Base-by-base conservation (phyloP, 2,329 filamentous ascomycete genomes). In the Talaromyces sp. region DNA sequence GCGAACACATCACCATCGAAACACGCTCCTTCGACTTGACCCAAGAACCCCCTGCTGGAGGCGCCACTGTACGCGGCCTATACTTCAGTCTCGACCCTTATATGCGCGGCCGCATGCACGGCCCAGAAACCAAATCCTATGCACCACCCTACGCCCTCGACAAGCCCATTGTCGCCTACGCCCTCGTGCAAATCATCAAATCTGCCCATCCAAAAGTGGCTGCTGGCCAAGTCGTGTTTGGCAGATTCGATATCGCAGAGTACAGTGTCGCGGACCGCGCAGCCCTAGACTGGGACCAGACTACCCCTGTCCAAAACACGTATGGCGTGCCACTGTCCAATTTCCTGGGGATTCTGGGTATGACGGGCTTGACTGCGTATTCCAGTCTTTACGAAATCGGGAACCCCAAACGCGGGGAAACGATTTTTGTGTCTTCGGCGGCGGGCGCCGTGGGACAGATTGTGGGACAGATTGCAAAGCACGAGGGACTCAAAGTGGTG, bases 81-180 rank as follows among this genome's bases (percentile, higher is more conserved):
- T 91, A 89, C 74, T 81, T 87, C 65, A 92, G 89, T 41, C 88
- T 88, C 77, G 91, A 96, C 74, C 91, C 91, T 2, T 96, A 95
- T 79, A 85, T 90, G 80, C 88, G 92, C 61, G 89, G 88, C 62
- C 84, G 85, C 66, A 92, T 96, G 89, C 87, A 90, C 55, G 75
- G 80, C 46, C 70, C 88, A 7, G 73, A 79, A 35, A 68, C 77
- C 71, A 85, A 88, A 76, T 92, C 89, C 17, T 94, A 91, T 79
- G 73, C 80, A 24, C 80, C 87, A 1, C 75, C 88, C 1, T 91
- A 86, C 69, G 70, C 80, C 12, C 73, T 90, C 52, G 80, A 81
- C 71, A 74, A 83, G 66, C 84, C 90, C 64, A 83, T 96, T 62
- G 77, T 75, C 65, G 92, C 87, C 74, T 74, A 75, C 65, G 80